Evolutionary conservation across 2,329 filamentous ascomycete genomes (phyloP).

Genomic region (Truncatella angustata): DNA sequence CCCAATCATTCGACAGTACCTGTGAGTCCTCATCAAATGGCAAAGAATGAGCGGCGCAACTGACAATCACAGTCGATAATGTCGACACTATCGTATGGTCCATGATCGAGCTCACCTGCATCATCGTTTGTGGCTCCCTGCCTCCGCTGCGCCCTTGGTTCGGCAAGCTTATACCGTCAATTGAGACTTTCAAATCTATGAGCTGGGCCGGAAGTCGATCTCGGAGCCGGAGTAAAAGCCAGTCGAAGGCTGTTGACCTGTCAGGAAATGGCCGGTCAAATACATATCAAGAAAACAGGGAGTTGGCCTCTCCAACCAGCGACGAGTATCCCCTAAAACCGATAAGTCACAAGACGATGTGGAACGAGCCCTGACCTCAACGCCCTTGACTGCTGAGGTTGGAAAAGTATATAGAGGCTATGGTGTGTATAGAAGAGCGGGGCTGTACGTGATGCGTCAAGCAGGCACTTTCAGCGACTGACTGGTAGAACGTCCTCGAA

Average conservation of each 20-base stretch:
- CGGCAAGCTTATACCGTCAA: constrained; percentile 13
- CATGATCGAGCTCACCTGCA: constrained; percentile 22
- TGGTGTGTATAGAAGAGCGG: not conserved
- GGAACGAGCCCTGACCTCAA: not conserved
- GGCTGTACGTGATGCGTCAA: not conserved
- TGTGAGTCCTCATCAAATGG: constrained; percentile 15
- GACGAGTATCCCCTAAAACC: constrained; percentile 1
- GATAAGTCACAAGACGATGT: not conserved
- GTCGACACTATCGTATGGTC: constrained; percentile 22
- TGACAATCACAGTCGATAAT: constrained; percentile 18
- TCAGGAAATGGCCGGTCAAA: not conserved
- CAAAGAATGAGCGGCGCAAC: not conserved
- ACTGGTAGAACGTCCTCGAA: not conserved
- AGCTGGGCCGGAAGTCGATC: not conserved
- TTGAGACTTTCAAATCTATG: constrained; percentile 1
- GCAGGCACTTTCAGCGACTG: not conserved
- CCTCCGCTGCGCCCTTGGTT: constrained; percentile 21
- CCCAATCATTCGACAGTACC: constrained; percentile 17
- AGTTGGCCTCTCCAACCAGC: not conserved
- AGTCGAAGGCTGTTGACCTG: not conserved
- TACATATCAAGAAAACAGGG: not conserved
- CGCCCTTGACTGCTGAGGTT: too few relatives aligned
- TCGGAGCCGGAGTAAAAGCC: not conserved
- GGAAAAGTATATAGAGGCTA: not conserved
- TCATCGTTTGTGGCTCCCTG: constrained; percentile 25